phyloP scores from a whole-genome alignment of 345 rosid genomes.

The Boechera stricta region DNA sequence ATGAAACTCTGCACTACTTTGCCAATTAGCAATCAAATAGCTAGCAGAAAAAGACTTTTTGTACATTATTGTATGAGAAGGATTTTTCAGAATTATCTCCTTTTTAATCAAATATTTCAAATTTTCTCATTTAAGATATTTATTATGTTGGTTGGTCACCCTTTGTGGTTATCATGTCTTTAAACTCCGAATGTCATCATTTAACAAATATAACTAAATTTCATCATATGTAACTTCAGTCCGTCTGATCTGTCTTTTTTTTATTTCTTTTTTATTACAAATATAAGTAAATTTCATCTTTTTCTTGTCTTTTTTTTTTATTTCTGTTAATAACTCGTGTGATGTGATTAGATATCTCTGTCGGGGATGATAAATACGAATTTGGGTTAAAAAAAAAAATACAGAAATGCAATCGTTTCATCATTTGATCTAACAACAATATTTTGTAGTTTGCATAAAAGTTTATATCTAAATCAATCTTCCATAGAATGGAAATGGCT shows the following conservation, averaged over 20 bases:
- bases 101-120: not conserved
- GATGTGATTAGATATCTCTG: conserved; percentile 8
- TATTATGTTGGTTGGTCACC: conserved; percentile 18
- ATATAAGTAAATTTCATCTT: no score
- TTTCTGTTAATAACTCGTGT: not conserved
- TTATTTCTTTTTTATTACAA: no score
- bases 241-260: not conserved
- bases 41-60: not conserved
- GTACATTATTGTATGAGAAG: conserved; percentile 1
- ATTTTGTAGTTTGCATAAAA: no score
- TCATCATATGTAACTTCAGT: not conserved
- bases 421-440: no score
- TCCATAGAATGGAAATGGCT: no score
- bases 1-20: conserved; percentile 44
- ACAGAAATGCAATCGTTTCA: no score
- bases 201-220: not conserved
- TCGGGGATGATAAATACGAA: not conserved
- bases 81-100: not conserved
- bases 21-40: conserved; percentile 2
- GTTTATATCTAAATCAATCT: no score
- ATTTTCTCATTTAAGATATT: not conserved
- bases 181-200: not conserved
- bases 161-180: conserved; percentile 37
- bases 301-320: no score
- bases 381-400: not conserved